Conservation (phyloP, 805 yeast species). For the Saccharomyces kudriavzevii region DNA sequence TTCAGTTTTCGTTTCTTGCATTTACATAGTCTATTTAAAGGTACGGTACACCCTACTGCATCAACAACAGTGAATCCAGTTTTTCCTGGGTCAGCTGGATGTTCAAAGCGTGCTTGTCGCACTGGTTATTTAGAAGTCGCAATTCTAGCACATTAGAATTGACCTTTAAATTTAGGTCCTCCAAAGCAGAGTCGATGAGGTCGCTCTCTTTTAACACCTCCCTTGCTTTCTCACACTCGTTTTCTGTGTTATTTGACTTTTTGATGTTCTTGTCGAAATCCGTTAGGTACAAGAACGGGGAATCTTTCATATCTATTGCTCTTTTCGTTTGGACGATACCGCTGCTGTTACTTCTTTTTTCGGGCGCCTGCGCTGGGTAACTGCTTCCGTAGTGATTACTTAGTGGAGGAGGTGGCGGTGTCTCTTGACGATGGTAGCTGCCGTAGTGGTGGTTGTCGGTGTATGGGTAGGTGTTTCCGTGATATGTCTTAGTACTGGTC, state of each 20-base stretch:
- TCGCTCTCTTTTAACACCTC: slow-evolving; percentile 16
- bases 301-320: slow-evolving; percentile 10
- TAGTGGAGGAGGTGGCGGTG: slow-evolving; percentile 1
- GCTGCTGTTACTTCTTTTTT: not conserved
- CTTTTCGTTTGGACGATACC: not conserved
- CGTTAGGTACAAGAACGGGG: slow-evolving; percentile 19
- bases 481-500: not conserved
- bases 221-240: slow-evolving; percentile 10
- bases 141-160: slow-evolving; percentile 23
- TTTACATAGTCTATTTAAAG: not conserved
- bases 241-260: slow-evolving; percentile 6
- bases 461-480: not conserved
- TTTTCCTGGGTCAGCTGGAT: slow-evolving; percentile 32
- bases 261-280: slow-evolving; percentile 9
- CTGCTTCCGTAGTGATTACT: not conserved
- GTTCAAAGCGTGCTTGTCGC: slow-evolving; percentile 28
- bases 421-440: not conserved
- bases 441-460: not conserved
- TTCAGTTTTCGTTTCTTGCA: not conserved
- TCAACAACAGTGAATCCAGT: slow-evolving; percentile 21
- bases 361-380: not conserved
- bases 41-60: slow-evolving; percentile 2
- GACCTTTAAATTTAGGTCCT: slow-evolving; percentile 15
- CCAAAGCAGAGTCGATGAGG: slow-evolving; percentile 18
- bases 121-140: slow-evolving; percentile 21